Percentiles rank a stretch among this genome's conserved stretches.
phyloP scores from a whole-genome alignment of 2,329 filamentous ascomycete species.

The Alternaria postmessia region DNA sequence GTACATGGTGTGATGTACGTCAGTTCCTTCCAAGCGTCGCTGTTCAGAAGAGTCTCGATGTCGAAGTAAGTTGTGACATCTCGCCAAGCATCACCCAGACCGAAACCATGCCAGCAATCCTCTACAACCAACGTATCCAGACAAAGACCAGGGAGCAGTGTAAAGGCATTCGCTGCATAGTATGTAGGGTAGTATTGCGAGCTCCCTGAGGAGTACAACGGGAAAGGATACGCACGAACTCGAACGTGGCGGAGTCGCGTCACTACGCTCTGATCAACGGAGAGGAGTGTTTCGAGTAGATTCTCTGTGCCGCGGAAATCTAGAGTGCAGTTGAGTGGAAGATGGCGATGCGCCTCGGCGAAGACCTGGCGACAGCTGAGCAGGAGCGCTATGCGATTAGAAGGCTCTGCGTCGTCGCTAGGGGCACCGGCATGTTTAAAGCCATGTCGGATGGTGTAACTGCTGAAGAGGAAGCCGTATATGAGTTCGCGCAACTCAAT shows the following conservation, averaged over 20 bases:
- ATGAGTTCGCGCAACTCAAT: conserved; percentile 46
- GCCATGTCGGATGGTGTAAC: conserved; percentile 41
- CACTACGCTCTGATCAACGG: conserved; percentile 39
- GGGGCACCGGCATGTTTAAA: conserved; percentile 26
- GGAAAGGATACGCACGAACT: conserved; percentile 46
- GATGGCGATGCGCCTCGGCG: conserved; percentile 44
- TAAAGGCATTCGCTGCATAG: conserved; percentile 42
- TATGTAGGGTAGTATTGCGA: conserved; percentile 44
- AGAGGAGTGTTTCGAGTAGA: conserved; percentile 43
- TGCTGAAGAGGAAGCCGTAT: conserved; percentile 44
- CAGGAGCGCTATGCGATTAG: conserved; percentile 42
- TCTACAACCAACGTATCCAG: conserved; percentile 44
- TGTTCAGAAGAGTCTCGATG: conserved; percentile 41
- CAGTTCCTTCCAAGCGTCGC: conserved; percentile 46
- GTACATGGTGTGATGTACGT: conserved; percentile 45
- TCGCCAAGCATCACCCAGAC: conserved; percentile 44
- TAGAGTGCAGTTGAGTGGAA: conserved; percentile 41
- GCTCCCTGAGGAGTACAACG: conserved; percentile 35
- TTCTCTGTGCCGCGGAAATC: conserved; percentile 47
- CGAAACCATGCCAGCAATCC: conserved; percentile 48
- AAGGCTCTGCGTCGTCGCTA: conserved; percentile 4
- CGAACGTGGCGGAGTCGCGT: conserved; percentile 44
- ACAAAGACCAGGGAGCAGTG: conserved; percentile 43
- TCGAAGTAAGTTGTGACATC: conserved; percentile 48
- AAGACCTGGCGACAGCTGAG: conserved; percentile 42